phyloP scores from a whole-genome alignment of 768 basidiomycete species.

The Termitomyces sp. region DNA sequence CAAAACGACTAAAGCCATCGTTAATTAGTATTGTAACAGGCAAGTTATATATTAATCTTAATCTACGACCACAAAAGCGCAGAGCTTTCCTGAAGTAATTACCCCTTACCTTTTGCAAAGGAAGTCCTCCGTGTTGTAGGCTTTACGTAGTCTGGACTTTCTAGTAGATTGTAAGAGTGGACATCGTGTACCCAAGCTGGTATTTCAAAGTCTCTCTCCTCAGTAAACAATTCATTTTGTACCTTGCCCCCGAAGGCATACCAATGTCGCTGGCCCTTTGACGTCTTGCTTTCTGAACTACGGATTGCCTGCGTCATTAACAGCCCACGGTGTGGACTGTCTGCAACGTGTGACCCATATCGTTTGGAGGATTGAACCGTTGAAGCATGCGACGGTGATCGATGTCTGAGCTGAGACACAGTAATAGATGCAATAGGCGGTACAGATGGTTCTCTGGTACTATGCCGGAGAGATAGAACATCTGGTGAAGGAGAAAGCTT shows the following conservation, averaged over 20 bases:
- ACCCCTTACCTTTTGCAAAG: background rate
- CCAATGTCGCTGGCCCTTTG: constrained; percentile 48
- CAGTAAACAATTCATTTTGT: constrained; percentile 37
- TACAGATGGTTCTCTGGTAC: constrained; percentile 17
- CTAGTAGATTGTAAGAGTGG: background rate
- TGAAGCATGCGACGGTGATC: constrained; percentile 12
- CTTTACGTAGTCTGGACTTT: background rate
- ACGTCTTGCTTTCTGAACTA: constrained; percentile 34
- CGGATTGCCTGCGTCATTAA: constrained; percentile 48
- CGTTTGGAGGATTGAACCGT: constrained; percentile 10
- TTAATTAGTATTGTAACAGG: constrained; percentile 6
- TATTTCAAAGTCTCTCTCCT: constrained; percentile 48
- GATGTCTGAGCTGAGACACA: constrained; percentile 6
- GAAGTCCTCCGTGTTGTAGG: constrained; percentile 1
- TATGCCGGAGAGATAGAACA: constrained; percentile 3
- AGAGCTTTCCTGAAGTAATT: background rate
- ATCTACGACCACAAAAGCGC: background rate
- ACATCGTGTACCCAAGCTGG: constrained; percentile 44
- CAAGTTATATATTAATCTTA: background rate
- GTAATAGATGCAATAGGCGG: constrained; percentile 22
- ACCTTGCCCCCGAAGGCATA: constrained; percentile 59
- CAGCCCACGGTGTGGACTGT: constrained; percentile 14
- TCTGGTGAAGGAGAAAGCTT: constrained; percentile 7
- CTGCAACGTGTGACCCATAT: constrained; percentile 14
- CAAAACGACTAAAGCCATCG: constrained; percentile 1